Evolutionary conservation across 2,329 filamentous ascomycete genomes (phyloP), one percentile per base, ranked within the genome.

Genomic region (Chrysoporthe cubensis): DNA sequence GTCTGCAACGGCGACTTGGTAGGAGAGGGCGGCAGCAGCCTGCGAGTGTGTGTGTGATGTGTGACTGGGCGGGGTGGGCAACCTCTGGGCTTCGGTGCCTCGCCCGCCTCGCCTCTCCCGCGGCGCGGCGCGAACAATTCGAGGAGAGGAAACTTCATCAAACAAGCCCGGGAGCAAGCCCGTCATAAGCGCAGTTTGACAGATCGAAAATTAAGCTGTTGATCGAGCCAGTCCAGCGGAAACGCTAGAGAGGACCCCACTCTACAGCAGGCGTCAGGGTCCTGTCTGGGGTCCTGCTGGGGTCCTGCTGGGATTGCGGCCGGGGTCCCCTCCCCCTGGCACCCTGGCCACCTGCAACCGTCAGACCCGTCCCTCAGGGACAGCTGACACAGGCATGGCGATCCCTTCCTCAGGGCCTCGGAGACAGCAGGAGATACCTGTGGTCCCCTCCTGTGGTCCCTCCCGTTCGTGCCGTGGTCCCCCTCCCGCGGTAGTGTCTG

Each of bases 181-280:
- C 21, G 48, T 56, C 48, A 32, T 34, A 64, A 64, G 62, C 62
- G 62, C 34, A 32, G 50, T 57, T 56, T 64, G 50, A 56, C 44
- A 64, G 62, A 64, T 64, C 62, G 62, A 56, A 50, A 57, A 64
- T 62, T 56, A 50, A 21, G 62, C 62, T 64, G 52, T 26, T 54
- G 50, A 64, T 64, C 62, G 62, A 37, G 46, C 37, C 48, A 52
- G 46, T 34, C 16, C 50, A 44, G 48, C 62, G 62, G 62, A 44
- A 62, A 46, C 62, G 50, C 62, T 64, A 64, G 21, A 56, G 40
- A 56, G 40, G 52, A 16, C 8, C 46, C 60, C 60, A 62, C 44
- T 42, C 1, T 50, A 43, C 60, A 50, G 42, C 62, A 64, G 50
- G 62, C 62, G 42, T 56, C 46, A 56, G 62, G 62, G 62, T 57